Base-by-base conservation (phyloP, 225 moss, liverwort and hornwort genomes). In the Marchantia paleacea region DNA sequence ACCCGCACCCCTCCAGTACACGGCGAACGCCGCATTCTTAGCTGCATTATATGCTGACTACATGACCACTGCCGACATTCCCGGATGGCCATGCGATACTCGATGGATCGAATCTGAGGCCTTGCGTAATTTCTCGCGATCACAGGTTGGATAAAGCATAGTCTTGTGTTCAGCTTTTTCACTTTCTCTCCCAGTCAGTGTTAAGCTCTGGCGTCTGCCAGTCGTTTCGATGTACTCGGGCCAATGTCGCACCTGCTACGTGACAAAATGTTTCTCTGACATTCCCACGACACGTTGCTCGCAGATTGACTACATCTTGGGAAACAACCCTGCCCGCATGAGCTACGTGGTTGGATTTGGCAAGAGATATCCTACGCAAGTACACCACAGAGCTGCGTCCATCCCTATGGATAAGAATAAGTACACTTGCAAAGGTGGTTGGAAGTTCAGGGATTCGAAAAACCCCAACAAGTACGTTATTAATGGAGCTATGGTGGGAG, bases 371-470 rank as follows among this genome's bases (percentile, higher is more conserved):
- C 97, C 97, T 0, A 69, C 16, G 11, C 93, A 86, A 48, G 85
- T 91, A 0, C 97, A 97, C 73, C 97, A 97, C 82, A 88, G 97
- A 7, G 97, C 85, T 29, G 93, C 95, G 31, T 97, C 95, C 51
- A 88, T 89, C 47, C 95, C 93, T 12, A 78, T 67, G 6, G 63
- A 87, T 61, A 77, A 76, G 24, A 65, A 73, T 22, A 81, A 55
- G 0, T 90, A 89, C 48, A 55, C 58, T 24, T 97, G 97, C 80
- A 79, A 64, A 69, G 83, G 83, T 13, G 94, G 95, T 4, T 90
- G 66, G 69, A 30, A 79, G 62, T 91, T 86, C 83, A 83, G 91
- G 72, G 81, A 93, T 80, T 49, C 12, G 0, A 51, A 76, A 4
- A 51, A 4, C 1, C 83, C 87, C 12, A 93, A 97, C 30, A 73